These are phyloP conservation scores for Rasamsonia emersonii DNA, from an alignment of 2,329 filamentous ascomycete genomes.

Conservation along the genomic window DNA sequence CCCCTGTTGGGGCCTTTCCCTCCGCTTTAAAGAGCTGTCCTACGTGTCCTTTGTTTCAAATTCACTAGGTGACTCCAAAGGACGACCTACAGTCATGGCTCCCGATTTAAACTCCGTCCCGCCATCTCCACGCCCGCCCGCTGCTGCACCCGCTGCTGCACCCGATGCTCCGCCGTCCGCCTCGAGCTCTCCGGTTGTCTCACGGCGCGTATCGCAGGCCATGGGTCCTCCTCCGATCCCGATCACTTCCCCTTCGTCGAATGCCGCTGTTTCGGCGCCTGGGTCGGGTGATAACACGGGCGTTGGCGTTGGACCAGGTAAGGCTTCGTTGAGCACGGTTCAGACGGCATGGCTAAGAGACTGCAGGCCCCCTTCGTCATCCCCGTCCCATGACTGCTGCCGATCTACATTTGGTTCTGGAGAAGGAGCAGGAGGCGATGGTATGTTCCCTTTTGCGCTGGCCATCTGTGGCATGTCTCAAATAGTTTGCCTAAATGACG, in stretches of 20 bases:
- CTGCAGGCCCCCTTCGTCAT: conserved; percentile 64
- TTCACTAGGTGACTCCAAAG: conserved; percentile 1
- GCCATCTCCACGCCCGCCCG: conserved; percentile 24
- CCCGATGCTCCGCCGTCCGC: conserved; percentile 18
- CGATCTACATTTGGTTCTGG: conserved; percentile 79
- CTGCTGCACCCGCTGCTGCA: conserved; percentile 21
- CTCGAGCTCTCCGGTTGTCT: conserved; percentile 29
- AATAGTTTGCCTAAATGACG: background rate
- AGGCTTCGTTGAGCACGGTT: conserved; percentile 7
- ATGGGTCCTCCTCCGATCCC: conserved; percentile 36
- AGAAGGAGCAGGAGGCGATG: conserved; percentile 92
- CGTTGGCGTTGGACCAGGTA: conserved; percentile 33
- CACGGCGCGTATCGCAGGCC: conserved; percentile 39
- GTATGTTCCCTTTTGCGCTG: conserved; percentile 43
- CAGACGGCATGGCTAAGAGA: conserved; percentile 3
- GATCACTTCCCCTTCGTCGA: conserved; percentile 19
- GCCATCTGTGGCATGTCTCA: background rate
- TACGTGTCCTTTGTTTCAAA: too few relatives aligned
- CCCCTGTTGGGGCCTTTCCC: too few relatives aligned
- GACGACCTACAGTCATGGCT: conserved; percentile 29
- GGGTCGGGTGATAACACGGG: conserved; percentile 25
- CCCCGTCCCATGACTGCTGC: conserved; percentile 80
- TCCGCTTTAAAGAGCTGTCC: too few relatives aligned
- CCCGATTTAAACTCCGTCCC: conserved; percentile 41
- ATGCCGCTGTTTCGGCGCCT: conserved; percentile 17